Conservation (phyloP, 2,329 filamentous ascomycete species). For the Aspergillus melleus region DNA sequence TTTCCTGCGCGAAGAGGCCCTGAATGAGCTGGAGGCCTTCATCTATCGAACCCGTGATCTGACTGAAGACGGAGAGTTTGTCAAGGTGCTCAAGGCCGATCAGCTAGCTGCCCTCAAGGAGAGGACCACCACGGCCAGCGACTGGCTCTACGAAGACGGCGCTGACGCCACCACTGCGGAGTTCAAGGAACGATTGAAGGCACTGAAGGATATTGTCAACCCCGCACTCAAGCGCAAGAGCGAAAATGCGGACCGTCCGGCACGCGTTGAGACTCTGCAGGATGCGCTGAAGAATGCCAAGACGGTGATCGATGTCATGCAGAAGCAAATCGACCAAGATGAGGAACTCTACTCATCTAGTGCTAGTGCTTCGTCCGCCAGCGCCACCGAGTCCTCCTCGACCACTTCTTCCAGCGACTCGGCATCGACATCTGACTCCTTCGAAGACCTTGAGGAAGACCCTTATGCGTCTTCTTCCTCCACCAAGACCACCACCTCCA, state of each 20-base stretch:
- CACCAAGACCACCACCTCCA: conserved; percentile 36
- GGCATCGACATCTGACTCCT: conserved; percentile 46
- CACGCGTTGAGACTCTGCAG: conserved; percentile 65
- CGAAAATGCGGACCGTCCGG: conserved; percentile 71
- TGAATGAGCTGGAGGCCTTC: conserved; percentile 91
- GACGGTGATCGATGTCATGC: conserved; percentile 68
- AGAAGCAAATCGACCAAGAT: conserved; percentile 71
- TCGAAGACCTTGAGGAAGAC: conserved; percentile 79
- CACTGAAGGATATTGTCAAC: conserved; percentile 72
- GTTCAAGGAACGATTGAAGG: conserved; percentile 73
- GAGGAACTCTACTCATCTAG: conserved; percentile 59
- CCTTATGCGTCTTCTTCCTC: conserved; percentile 40
- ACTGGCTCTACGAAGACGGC: conserved; percentile 91
- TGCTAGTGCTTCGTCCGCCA: conserved; percentile 46
- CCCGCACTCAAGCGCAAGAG: conserved; percentile 75
- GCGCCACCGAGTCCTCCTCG: conserved; percentile 46
- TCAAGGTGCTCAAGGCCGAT: conserved; percentile 66
- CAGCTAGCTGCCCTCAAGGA: conserved; percentile 67
- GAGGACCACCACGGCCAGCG: conserved; percentile 68
- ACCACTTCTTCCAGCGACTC: conserved; percentile 38
- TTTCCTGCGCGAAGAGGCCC: conserved; percentile 74
- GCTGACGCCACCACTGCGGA: conserved; percentile 71
- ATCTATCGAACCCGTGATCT: conserved; percentile 88
- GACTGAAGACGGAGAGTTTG: conserved; percentile 73
- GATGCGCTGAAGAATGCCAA: conserved; percentile 70